Base-by-base conservation (phyloP, 2,329 filamentous ascomycete species). In the Colletotrichum incanum region DNA sequence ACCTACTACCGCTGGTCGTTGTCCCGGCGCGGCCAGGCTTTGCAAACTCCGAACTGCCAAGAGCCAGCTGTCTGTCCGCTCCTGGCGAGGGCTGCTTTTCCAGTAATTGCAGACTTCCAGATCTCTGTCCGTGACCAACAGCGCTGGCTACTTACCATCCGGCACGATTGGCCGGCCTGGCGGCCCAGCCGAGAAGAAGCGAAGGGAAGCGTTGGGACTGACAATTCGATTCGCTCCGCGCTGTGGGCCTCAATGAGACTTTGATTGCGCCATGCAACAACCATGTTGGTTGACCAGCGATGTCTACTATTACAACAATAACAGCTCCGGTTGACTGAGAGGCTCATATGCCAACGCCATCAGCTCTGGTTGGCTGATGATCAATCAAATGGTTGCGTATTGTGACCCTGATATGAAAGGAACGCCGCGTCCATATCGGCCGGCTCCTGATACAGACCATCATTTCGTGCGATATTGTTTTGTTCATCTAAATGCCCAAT, bases 401-500 rank as follows among this genome's bases (percentile, higher is more conserved):
- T 34, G n/a, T n/a, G 37, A 69, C 39, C 4, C 26, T 39, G 23
- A 54, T 54, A 69, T 64, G 65, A 68, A 55, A 52, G 65, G 34
- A 64, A 50, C 26, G 26, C 47, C 31, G 26, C 43, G 49, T 63
- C 45, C 26, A 28, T 55, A 41, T 47, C 59, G 50, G 37, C 65
- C 31, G 28, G 52, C 26, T 69, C 65, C 65, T 72, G 65, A 59
- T 69, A 59, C 69, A 69, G 50, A 52, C 41, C 65, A 47, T 69
- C 69, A 72, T 72, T 72, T 72, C 69, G 52, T 64, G 58, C 43
- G 69, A 72, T 69, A 68, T 72, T 72, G 59, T 72, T 69, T 59
- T 52, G 65, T 39, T 54, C 41, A 34, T 37, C 23, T 20, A 34
- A 23, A 45, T 34, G 20, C 43, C 69, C 65, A 72, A 72, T 69